These are phyloP conservation scores for Suhomyces bribrorum DNA, from an alignment of 1,139 yeast genomes.

Conservation along the genomic window DNA sequence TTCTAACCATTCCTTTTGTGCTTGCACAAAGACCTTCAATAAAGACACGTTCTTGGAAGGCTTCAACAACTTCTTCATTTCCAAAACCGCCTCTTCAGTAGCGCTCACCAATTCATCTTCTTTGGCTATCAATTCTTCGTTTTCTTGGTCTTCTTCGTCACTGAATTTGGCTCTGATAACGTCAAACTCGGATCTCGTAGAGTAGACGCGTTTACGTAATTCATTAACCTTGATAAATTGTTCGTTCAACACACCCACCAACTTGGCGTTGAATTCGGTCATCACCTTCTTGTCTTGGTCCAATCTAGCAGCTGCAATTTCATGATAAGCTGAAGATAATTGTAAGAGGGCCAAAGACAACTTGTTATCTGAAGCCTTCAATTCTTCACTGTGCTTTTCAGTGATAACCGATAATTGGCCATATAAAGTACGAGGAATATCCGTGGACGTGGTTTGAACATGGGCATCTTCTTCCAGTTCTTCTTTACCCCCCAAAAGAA, in stretches of 20 bases:
- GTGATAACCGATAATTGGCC: slow-evolving; percentile 45
- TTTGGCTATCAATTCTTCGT: slow-evolving; percentile 58
- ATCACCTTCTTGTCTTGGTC: slow-evolving; percentile 66
- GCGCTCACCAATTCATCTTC: slow-evolving; percentile 82
- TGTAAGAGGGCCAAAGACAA: slow-evolving; percentile 55
- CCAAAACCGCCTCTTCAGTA: slow-evolving; percentile 72
- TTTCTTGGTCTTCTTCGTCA: slow-evolving; percentile 39
- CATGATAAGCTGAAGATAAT: slow-evolving; percentile 58
- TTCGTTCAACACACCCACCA: slow-evolving; percentile 52
- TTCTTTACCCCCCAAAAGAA: slow-evolving; percentile 31
- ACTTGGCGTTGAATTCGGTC: slow-evolving; percentile 54
- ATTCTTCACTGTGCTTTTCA: slow-evolving; percentile 39
- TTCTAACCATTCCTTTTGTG: slow-evolving; percentile 70
- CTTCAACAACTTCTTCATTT: slow-evolving; percentile 69
- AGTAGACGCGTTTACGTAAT: slow-evolving; percentile 67
- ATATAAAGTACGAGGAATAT: slow-evolving; percentile 46
- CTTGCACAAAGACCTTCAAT: slow-evolving; percentile 61
- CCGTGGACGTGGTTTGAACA: slow-evolving; percentile 35
- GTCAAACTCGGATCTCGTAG: slow-evolving; percentile 69
- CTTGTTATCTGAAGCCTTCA: slow-evolving; percentile 47
- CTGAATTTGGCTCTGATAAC: slow-evolving; percentile 50
- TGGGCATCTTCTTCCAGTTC: slow-evolving; percentile 22
- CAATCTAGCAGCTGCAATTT: slow-evolving; percentile 60
- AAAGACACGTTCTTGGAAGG: slow-evolving; percentile 65
- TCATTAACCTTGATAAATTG: slow-evolving; percentile 63